A percentile compares a stretch with the other conserved stretches of the same genome.
Conservation (phyloP, 306 rosid species). For the Cucumis sativus region DNA sequence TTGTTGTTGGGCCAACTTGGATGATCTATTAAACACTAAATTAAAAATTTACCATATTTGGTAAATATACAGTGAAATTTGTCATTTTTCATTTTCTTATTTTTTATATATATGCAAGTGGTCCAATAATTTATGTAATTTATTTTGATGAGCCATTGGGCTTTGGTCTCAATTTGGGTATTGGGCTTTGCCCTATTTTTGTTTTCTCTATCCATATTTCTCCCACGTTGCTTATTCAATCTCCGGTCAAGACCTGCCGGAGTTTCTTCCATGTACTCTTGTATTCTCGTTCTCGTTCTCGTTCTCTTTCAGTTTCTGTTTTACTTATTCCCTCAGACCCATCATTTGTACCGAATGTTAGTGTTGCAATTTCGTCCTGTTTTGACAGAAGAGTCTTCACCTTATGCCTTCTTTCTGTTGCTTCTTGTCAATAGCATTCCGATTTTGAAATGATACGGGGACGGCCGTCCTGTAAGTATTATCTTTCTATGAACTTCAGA, state of each 20-base stretch:
- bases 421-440: background rate
- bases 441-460: conserved; percentile 17
- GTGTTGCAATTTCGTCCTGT: background rate
- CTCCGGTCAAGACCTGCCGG: no score
- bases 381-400: background rate
- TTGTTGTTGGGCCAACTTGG: no score
- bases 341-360: background rate
- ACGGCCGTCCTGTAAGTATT: background rate
- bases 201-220: background rate
- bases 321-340: background rate
- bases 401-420: background rate
- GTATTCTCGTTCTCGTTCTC: background rate
- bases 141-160: background rate
- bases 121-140: background rate
- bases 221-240: background rate
- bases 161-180: background rate
- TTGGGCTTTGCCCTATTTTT: background rate
- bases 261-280: background rate
- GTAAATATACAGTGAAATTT: no score
- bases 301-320: background rate
- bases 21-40: no score
- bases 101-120: no score
- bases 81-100: no score
- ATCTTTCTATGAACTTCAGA: conserved; percentile 12
- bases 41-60: no score